Percentiles rank a stretch among this genome's conserved stretches.
These are phyloP conservation scores for Gracilaria gracilis DNA, from an alignment of 23 red algal species.

Conservation along the genomic window DNA sequence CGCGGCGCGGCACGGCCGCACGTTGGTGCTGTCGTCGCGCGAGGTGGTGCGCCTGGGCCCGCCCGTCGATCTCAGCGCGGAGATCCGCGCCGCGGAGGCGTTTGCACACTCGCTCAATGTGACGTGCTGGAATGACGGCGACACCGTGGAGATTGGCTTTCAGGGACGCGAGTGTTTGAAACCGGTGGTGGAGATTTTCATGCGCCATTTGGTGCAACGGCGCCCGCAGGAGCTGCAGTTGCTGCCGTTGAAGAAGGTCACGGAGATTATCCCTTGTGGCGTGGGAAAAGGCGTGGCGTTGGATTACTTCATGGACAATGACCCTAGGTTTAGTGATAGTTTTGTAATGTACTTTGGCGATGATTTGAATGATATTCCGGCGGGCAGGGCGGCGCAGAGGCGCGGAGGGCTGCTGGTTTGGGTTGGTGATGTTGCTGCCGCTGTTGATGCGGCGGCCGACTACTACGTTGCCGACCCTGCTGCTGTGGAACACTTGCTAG, in stretches of 20 bases:
- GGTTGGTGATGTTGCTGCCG: neutral
- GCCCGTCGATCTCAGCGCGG: neutral
- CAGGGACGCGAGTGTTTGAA: neutral
- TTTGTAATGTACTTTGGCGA: neutral
- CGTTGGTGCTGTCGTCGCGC: neutral
- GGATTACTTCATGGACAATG: neutral
- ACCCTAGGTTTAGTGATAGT: neutral
- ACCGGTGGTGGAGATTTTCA: neutral
- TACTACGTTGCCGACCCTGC: neutral
- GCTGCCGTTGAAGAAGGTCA: neutral
- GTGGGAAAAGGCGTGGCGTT: neutral
- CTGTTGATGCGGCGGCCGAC: neutral
- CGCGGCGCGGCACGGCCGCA: neutral
- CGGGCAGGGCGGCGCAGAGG: neutral
- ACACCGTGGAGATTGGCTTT: conserved; percentile 5
- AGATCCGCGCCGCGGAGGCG: neutral
- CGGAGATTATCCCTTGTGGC: neutral
- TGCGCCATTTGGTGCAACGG: neutral
- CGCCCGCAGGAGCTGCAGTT: neutral
- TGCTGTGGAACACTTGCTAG: neutral
- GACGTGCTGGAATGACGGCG: neutral
- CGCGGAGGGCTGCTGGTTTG: neutral
- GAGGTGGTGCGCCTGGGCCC: neutral
- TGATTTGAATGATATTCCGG: neutral
- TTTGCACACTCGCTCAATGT: neutral